These are phyloP conservation scores for Nidula niveotomentosa DNA, from an alignment of 1,284 basidiomycete genomes.

Conservation along the genomic window DNA sequence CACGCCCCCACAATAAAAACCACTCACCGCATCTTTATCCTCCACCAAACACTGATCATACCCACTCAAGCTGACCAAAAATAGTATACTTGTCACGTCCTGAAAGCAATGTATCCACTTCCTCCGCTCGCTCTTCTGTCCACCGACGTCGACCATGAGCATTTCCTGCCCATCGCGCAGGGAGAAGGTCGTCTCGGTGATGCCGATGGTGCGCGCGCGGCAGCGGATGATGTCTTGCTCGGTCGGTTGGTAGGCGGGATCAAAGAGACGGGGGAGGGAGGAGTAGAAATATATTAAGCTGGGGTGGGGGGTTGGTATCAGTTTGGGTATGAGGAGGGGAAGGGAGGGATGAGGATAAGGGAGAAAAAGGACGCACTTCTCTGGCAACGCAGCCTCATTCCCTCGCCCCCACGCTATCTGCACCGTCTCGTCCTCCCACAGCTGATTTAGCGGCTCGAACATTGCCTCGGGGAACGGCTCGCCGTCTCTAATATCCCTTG, in stretches of 20 bases:
- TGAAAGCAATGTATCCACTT: conserved; percentile 91
- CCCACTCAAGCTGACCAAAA: conserved; percentile 84
- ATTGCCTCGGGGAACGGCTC: conserved; percentile 75
- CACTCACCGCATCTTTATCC: conserved; percentile 83
- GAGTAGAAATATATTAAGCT: conserved; percentile 77
- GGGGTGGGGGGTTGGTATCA: not conserved
- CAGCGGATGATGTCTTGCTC: conserved; percentile 87
- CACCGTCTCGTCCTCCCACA: conserved; percentile 82
- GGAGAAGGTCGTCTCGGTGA: conserved; percentile 87
- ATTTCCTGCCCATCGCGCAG: conserved; percentile 71
- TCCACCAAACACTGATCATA: conserved; percentile 95
- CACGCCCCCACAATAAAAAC: not conserved
- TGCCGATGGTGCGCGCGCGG: conserved; percentile 88
- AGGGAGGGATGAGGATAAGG: conserved; percentile 1
- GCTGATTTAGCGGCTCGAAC: conserved; percentile 60
- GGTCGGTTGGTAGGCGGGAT: conserved; percentile 67
- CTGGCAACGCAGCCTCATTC: conserved; percentile 86
- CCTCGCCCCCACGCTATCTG: conserved; percentile 74
- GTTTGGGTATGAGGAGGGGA: not conserved
- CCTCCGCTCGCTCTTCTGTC: conserved; percentile 86
- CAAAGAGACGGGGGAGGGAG: conserved; percentile 80
- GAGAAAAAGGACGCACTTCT: conserved; percentile 61
- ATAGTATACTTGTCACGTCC: conserved; percentile 86
- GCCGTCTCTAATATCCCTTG: conserved; percentile 74
- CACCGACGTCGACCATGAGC: conserved; percentile 90